A percentile compares a stretch with the other conserved stretches of the same genome.
phyloP scores from a whole-genome alignment of 2,329 filamentous ascomycete genomes.

The Phoma sp. region DNA sequence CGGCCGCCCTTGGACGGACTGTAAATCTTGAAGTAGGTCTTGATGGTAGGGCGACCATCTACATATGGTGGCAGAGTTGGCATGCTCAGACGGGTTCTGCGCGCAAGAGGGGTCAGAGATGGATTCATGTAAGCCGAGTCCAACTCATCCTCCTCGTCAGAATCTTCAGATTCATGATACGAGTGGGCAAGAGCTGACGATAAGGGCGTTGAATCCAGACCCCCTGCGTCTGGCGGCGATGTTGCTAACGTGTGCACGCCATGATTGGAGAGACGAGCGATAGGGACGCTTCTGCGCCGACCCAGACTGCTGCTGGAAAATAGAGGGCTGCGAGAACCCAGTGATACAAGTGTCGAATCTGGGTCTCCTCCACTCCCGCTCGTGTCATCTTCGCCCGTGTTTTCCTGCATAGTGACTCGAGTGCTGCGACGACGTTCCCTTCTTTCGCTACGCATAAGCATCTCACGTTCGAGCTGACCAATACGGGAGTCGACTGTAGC shows the following conservation, averaged over 20 bases:
- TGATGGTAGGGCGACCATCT: slow-evolving; percentile 64
- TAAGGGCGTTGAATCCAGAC: slow-evolving; percentile 30
- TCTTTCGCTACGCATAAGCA: slow-evolving; percentile 55
- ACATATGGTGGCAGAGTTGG: slow-evolving; percentile 62
- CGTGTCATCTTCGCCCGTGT: slow-evolving; percentile 50
- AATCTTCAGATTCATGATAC: slow-evolving; percentile 35
- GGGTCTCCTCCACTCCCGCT: slow-evolving; percentile 56
- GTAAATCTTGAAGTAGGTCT: slow-evolving; percentile 69
- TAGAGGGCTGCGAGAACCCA: slow-evolving; percentile 27
- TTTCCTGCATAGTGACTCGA: slow-evolving; percentile 32
- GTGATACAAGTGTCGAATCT: slow-evolving; percentile 48
- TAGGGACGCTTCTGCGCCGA: slow-evolving; percentile 28
- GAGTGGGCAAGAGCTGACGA: slow-evolving; percentile 24
- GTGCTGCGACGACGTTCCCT: slow-evolving; percentile 41
- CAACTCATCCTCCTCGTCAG: slow-evolving; percentile 37
- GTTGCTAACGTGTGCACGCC: slow-evolving; percentile 23
- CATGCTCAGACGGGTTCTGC: slow-evolving; percentile 25
- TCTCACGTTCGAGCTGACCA: slow-evolving; percentile 61
- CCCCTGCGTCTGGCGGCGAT: slow-evolving; percentile 25
- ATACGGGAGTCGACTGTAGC: slow-evolving; percentile 62
- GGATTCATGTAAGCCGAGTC: slow-evolving; percentile 37
- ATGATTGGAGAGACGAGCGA: slow-evolving; percentile 23
- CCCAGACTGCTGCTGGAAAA: slow-evolving; percentile 28
- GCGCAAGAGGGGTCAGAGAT: slow-evolving; percentile 25
- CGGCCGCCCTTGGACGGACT: slow-evolving; percentile 65